Conservation (phyloP, 345 rosid species). For the Populus euphratica region DNA sequence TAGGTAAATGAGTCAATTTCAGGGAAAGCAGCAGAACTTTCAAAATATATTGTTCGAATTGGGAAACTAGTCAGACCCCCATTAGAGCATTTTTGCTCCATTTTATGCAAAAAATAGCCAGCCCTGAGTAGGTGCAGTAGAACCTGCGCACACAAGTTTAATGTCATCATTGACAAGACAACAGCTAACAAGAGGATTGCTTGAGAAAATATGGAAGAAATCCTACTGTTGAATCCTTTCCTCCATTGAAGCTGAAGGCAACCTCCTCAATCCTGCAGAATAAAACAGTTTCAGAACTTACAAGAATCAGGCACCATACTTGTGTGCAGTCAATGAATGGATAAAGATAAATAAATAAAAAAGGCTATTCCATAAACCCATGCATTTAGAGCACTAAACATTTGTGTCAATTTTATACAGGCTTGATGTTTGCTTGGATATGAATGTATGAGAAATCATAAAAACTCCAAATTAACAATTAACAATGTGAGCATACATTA, state of each 20-base stretch:
- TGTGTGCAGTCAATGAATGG: neutral
- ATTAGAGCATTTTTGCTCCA: slow-evolving; percentile 51
- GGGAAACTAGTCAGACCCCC: slow-evolving; percentile 64
- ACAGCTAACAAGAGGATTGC: slow-evolving; percentile 11
- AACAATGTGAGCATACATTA: neutral
- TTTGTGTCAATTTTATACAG: no score
- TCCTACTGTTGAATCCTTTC: slow-evolving; percentile 96
- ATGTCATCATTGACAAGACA: slow-evolving; percentile 16
- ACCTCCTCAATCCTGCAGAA: slow-evolving; percentile 77
- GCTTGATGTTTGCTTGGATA: neutral
- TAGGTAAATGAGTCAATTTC: slow-evolving; percentile 91
- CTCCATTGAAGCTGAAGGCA: slow-evolving; percentile 98
- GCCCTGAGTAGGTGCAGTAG: slow-evolving; percentile 92
- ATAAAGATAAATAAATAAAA: neutral
- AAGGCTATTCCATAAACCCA: no score
- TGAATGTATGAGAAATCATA: neutral
- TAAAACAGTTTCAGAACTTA: slow-evolving; percentile 23
- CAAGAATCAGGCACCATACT: slow-evolving; percentile 20
- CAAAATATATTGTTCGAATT: slow-evolving; percentile 85
- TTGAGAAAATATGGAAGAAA: slow-evolving; percentile 12
- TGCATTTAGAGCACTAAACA: no score
- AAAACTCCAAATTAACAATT: neutral
- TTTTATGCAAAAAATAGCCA: slow-evolving; percentile 71
- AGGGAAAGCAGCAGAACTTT: slow-evolving; percentile 75
- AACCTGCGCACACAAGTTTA: slow-evolving; percentile 54